A percentile compares a stretch with the other conserved stretches of the same genome.
Evolutionary conservation across 2,329 filamentous ascomycete species (phyloP).

Genomic region (Penicillium corylophilum): DNA sequence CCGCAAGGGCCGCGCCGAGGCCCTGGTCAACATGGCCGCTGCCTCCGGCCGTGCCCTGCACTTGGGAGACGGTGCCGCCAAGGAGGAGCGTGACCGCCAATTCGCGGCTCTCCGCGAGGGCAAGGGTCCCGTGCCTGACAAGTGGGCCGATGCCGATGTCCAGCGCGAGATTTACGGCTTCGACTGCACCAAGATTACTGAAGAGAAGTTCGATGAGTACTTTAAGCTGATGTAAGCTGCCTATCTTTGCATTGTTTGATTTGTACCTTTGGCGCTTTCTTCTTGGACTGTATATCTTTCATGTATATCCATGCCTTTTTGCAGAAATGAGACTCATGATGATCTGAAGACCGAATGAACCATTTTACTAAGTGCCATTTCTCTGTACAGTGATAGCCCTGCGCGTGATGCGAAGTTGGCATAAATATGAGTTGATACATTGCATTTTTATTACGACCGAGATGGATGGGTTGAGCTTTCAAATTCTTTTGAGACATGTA

Average conservation of each 20-base stretch:
- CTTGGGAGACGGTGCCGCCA: conserved; percentile 58
- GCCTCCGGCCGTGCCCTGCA: conserved; percentile 56
- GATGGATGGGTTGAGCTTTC: not conserved
- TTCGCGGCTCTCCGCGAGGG: conserved; percentile 54
- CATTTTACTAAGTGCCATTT: conserved; percentile 1
- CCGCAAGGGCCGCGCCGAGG: conserved; percentile 57
- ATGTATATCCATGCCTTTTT: conserved; percentile 5
- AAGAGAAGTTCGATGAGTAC: conserved; percentile 53
- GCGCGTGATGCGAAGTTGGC: conserved; percentile 8
- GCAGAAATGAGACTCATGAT: conserved; percentile 3
- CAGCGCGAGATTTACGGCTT: conserved; percentile 66
- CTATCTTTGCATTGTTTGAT: not conserved
- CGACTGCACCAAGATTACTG: conserved; percentile 59
- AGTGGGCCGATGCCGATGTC: conserved; percentile 69
- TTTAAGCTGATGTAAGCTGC: conserved; percentile 32
- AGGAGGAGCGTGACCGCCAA: conserved; percentile 57
- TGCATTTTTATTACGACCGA: not conserved
- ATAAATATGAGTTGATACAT: not conserved
- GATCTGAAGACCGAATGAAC: not conserved
- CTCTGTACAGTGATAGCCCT: conserved; percentile 1
- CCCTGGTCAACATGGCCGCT: conserved; percentile 57
- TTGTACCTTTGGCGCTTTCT: conserved; percentile 1
- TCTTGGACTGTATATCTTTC: not conserved
- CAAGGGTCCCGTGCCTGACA: conserved; percentile 56
- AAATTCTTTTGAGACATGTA: too few relatives aligned